phyloP scores from a whole-genome alignment of 1,139 yeast species.

The Suhomyces bokatorum region DNA sequence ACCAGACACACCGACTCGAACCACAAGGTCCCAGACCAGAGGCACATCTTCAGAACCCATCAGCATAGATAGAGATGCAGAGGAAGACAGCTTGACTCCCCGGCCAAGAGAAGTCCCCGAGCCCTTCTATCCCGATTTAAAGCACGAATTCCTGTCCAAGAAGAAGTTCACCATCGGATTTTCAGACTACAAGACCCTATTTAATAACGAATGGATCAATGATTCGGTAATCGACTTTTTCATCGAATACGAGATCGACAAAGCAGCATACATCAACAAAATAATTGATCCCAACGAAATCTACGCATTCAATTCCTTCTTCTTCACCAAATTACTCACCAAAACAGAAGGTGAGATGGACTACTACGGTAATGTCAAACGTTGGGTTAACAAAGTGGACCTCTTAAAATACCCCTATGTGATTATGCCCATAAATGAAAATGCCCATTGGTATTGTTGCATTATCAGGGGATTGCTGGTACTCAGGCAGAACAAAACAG shows the following conservation, averaged over 20 bases:
- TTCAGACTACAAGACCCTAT: conserved; percentile 66
- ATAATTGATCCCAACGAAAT: conserved; percentile 33
- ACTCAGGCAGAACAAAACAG: conserved; percentile 20
- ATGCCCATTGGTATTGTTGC: conserved; percentile 87
- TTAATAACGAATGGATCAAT: conserved; percentile 74
- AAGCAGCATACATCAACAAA: conserved; percentile 27
- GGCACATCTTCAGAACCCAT: conserved; percentile 8
- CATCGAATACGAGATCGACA: conserved; percentile 55
- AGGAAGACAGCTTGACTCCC: conserved; percentile 4
- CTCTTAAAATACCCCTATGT: conserved; percentile 61
- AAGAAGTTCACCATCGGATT: conserved; percentile 52
- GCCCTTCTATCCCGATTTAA: conserved; percentile 52
- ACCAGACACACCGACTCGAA: not conserved
- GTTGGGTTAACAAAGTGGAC: conserved; percentile 79
- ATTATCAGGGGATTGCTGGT: conserved; percentile 54
- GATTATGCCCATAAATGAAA: conserved; percentile 80
- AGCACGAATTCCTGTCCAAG: conserved; percentile 49
- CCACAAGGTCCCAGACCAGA: conserved; percentile 7
- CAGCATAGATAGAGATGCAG: conserved; percentile 4
- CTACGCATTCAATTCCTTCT: conserved; percentile 79
- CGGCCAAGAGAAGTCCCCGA: conserved; percentile 14
- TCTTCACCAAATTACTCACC: conserved; percentile 64
- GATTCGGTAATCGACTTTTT: conserved; percentile 75
- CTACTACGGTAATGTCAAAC: conserved; percentile 64
- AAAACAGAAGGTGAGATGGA: conserved; percentile 21